Base-by-base conservation (phyloP, 208 protist species). In the Leishmania lainsoni region DNA sequence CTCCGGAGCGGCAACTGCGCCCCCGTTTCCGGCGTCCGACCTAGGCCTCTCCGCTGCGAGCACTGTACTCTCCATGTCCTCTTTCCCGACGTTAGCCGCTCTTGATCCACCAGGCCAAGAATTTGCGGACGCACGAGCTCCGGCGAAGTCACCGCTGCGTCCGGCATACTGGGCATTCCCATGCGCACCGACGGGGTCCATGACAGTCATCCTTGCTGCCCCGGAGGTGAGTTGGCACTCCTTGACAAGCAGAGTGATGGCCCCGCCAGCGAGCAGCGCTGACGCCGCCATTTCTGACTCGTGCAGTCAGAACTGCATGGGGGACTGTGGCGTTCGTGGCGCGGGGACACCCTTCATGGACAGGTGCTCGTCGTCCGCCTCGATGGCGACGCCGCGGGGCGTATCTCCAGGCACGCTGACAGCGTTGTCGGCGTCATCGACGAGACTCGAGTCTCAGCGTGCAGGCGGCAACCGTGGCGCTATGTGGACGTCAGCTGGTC, bases 181-280 rank as follows among this genome's bases (percentile, higher is more conserved):
- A 17, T 49, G 68, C 22, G 71, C 65, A 5, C 71, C 77, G 29
- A 45, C 77, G n/a, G 78, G 72, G 26, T 22, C 75, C 61, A 72
- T 85, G 42, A 81, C 73, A 5, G 77, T 78, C 17, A 75, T 85
- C 72, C 61, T 85, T 29, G 73, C 81, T 6, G 77, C 81, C 32
- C 81, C 81, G 12, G 81, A 85, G 68, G 61, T 85, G 22, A 79
- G 77, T 56, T 81, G 81, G 77, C 76, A 75, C 12, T 75, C 81
- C 10, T 61, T 69, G 69, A 35, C 32, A 42, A 42, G 29, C 8
- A 52, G 49, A 56, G 69, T n/a, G 14, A n/a, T 42, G 45, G 72
- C 45, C 35, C 59, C 35, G n/a, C 76, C 76, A 22, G 58, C 56
- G 35, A 69, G 35, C 39, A 70, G 42, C 22, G 20, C 29, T 49